These are phyloP conservation scores for Chlorella sp. DNA, from an alignment of 139 green algal genomes.

Conservation along the genomic window DNA sequence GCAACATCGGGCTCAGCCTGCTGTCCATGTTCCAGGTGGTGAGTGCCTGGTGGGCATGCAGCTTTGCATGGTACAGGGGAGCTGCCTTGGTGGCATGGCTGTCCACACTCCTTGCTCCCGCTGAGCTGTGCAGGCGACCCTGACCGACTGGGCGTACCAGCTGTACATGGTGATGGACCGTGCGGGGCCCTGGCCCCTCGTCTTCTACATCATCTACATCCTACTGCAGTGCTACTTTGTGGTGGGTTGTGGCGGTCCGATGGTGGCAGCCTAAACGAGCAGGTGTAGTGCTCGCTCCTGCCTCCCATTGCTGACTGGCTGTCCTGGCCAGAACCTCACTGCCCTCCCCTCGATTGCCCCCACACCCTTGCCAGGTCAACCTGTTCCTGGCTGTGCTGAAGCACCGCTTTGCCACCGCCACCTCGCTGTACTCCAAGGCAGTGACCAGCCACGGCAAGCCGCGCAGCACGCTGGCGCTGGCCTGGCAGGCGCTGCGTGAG, in stretches of 20 bases:
- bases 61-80: background rate
- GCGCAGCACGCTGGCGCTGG: constrained; percentile 13
- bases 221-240: constrained; percentile 78
- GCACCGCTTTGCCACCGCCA: constrained; percentile 80
- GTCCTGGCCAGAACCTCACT: background rate
- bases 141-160: constrained; percentile 64
- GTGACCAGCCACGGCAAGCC: constrained; percentile 24
- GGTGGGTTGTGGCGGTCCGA: too few relatives aligned
- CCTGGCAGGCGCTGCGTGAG: background rate
- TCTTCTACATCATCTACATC: constrained; percentile 75
- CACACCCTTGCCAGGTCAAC: constrained; percentile 61
- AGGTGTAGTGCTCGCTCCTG: too few relatives aligned
- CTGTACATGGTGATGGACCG: constrained; percentile 61
- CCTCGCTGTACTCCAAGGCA: constrained; percentile 63
- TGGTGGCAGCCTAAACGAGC: too few relatives aligned
- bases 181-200: constrained; percentile 37
- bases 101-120: background rate
- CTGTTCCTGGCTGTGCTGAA: constrained; percentile 88
- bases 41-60: background rate
- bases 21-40: constrained; percentile 69
- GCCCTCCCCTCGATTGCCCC: background rate
- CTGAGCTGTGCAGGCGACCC: background rate
- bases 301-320: background rate
- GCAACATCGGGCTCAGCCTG: constrained; percentile 69
- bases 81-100: background rate